Conservation (phyloP, 202 grass and related monocot species). For the Musa balbisiana region DNA sequence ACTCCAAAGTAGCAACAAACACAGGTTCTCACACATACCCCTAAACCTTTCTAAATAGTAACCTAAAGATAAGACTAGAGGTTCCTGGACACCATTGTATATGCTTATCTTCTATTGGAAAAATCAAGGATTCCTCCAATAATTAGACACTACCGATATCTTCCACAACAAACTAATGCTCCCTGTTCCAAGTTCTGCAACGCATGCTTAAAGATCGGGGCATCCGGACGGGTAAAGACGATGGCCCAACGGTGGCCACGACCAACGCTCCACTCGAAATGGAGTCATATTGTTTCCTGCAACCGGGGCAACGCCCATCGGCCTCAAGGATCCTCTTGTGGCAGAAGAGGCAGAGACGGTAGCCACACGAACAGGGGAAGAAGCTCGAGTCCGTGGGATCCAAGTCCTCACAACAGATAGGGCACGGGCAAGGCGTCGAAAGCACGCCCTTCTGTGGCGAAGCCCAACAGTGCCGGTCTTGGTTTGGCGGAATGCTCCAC, state of each 20-base stretch:
- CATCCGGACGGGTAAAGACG: conserved; percentile 30
- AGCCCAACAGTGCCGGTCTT: conserved; percentile 27
- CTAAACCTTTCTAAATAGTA: no score
- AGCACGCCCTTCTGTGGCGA: conserved; percentile 32
- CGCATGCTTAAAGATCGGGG: conserved; percentile 73
- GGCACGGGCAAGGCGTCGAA: conserved; percentile 31
- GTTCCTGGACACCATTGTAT: background rate
- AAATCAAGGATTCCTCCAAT: background rate
- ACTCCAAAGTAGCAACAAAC: no score
- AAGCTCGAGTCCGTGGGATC: conserved; percentile 73
- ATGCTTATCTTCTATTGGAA: background rate
- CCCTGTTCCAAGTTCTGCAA: conserved; percentile 11
- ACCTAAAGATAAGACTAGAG: no score
- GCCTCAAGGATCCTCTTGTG: conserved; percentile 84
- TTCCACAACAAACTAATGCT: background rate
- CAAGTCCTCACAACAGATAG: conserved; percentile 46
- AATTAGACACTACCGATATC: background rate
- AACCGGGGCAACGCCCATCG: conserved; percentile 77
- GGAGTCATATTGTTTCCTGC: conserved; percentile 75
- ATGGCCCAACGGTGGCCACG: conserved; percentile 5
- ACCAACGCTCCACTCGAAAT: conserved; percentile 23
- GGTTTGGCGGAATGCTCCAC: conserved; percentile 38
- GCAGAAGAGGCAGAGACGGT: conserved; percentile 85
- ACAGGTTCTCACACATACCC: no score
- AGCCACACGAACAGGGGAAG: conserved; percentile 71